phyloP scores from a whole-genome alignment of 169 alveolate species.

The Plasmodium chabaudi region DNA sequence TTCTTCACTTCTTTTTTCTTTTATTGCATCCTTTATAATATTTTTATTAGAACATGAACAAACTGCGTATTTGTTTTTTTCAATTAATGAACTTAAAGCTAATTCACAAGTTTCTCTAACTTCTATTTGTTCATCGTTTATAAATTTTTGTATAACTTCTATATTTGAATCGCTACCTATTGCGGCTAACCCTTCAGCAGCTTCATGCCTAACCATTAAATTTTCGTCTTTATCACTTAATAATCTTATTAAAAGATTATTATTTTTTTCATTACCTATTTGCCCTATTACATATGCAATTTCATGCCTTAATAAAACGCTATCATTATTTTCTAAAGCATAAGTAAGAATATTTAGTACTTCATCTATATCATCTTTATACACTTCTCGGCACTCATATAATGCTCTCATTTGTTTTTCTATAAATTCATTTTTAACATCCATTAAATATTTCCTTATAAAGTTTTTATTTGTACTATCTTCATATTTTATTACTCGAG shows the following conservation, averaged over 20 bases:
- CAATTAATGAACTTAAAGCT: conserved; percentile 58
- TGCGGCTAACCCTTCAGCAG: conserved; percentile 89
- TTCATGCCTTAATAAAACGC: conserved; percentile 89
- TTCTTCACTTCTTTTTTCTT: conserved; percentile 31
- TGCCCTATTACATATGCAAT: conserved; percentile 94
- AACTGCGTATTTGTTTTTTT: conserved; percentile 48
- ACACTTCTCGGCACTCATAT: conserved; percentile 71
- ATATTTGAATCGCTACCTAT: conserved; percentile 80
- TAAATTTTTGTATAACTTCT: conserved; percentile 80
- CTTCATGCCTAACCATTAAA: conserved; percentile 93
- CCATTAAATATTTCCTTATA: conserved; percentile 48
- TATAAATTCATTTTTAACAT: conserved; percentile 59
- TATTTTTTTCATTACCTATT: conserved; percentile 84
- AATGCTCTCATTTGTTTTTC: conserved; percentile 77
- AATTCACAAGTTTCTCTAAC: conserved; percentile 48
- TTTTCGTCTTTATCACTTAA: conserved; percentile 86
- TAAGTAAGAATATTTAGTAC: conserved; percentile 60
- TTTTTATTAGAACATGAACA: conserved; percentile 53
- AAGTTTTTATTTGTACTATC: conserved; percentile 71
- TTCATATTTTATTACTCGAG: conserved; percentile 56
- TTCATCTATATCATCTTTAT: conserved; percentile 67
- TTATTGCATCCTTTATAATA: conserved; percentile 26
- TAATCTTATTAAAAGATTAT: conserved; percentile 78
- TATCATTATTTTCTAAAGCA: conserved; percentile 54
- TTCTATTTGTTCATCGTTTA: conserved; percentile 70